Percentiles rank a stretch among this genome's conserved stretches.
These are phyloP conservation scores for Ophiostoma ips DNA, from an alignment of 2,329 filamentous ascomycete species.

Conservation along the genomic window DNA sequence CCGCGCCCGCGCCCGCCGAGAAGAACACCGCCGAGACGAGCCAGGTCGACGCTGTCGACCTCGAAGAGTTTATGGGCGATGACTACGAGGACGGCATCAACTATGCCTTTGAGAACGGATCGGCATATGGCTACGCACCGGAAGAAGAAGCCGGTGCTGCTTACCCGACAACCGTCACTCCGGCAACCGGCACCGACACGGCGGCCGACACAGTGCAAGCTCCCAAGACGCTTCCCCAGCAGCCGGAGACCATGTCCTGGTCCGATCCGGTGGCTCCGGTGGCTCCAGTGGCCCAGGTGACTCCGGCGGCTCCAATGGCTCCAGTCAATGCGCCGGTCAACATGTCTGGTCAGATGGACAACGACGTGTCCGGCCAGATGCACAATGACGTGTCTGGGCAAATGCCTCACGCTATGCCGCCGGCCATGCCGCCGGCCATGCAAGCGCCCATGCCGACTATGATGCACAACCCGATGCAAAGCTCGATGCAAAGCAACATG, in stretches of 20 bases:
- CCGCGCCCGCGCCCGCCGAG: too few relatives aligned
- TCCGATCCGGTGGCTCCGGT: too few relatives aligned
- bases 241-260: background rate
- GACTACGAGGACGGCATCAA: conserved; percentile 6
- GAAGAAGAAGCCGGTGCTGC: too few relatives aligned
- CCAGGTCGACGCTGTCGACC: background rate
- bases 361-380: too few relatives aligned
- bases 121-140: background rate
- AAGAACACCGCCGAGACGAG: too few relatives aligned
- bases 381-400: background rate
- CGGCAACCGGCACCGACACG: background rate
- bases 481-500: background rate
- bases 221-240: background rate
- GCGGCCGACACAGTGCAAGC: background rate
- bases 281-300: too few relatives aligned
- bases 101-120: background rate
- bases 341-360: background rate
- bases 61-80: conserved; percentile 3
- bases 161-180: too few relatives aligned
- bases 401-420: too few relatives aligned
- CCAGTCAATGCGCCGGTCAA: background rate
- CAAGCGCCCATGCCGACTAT: background rate
- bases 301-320: too few relatives aligned
- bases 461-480: background rate
- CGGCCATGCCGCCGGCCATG: too few relatives aligned